These are phyloP conservation scores for Berkeleyomyces rouxiae DNA, from an alignment of 2,329 filamentous ascomycete species.

Conservation along the genomic window DNA sequence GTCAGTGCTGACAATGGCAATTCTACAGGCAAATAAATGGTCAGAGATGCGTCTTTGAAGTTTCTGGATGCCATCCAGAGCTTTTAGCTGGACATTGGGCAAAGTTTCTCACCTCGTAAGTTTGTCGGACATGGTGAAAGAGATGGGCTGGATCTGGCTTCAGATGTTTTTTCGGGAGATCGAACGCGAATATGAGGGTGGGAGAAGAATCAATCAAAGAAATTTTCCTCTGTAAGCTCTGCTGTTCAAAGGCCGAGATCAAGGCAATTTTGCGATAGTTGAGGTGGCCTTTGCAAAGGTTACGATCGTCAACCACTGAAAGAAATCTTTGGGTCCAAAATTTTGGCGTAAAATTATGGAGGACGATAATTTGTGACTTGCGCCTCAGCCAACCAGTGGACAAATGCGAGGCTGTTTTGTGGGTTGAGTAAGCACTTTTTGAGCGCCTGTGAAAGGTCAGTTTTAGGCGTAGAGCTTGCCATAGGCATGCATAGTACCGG, in stretches of 20 bases:
- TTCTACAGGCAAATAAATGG: conserved; percentile 36
- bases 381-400: neutral
- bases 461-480: conserved; percentile 11
- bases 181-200: neutral
- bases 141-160: neutral
- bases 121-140: conserved; percentile 64
- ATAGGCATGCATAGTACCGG: conserved; percentile 1
- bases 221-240: neutral
- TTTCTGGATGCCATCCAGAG: neutral
- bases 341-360: neutral
- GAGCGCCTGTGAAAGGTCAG: conserved; percentile 24
- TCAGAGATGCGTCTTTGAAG: neutral
- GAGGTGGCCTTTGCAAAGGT: neutral
- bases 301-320: neutral
- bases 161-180: neutral
- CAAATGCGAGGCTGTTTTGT: conserved; percentile 6
- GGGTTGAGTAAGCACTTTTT: conserved; percentile 26
- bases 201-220: neutral
- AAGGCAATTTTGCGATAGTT: neutral
- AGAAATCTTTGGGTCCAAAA: conserved; percentile 3
- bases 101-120: conserved; percentile 61
- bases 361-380: neutral
- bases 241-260: neutral
- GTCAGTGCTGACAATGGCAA: conserved; percentile 97
- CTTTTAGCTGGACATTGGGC: neutral